A percentile compares a stretch with the other conserved stretches of the same genome.
Conservation (phyloP, 169 alveolate species). For the Plasmodium blacklocki region DNA sequence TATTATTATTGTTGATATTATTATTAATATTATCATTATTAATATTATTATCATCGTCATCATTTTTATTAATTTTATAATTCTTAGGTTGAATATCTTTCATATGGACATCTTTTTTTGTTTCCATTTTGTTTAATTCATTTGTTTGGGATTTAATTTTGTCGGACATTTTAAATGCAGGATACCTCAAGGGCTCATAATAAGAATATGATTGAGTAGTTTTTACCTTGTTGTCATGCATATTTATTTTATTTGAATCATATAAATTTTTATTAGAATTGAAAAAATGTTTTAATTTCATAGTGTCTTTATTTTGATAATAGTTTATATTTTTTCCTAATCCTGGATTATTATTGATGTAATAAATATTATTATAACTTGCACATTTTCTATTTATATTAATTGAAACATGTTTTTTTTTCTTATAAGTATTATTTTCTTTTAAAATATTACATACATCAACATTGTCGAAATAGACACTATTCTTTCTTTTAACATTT, state of each 20-base stretch:
- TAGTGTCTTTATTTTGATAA: not conserved
- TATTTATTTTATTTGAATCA: not conserved
- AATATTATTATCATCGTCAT: too few species aligned
- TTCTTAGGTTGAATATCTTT: too few species aligned
- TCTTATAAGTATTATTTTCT: slow-evolving; percentile 12
- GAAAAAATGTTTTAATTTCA: not conserved
- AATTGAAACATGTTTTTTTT: not conserved
- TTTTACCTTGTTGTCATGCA: not conserved
- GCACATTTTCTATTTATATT: not conserved
- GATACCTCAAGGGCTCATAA: slow-evolving; percentile 59
- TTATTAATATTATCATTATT: too few species aligned
- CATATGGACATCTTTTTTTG: too few species aligned
- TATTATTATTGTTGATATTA: too few species aligned
- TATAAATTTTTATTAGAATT: slow-evolving; percentile 1
- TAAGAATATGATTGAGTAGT: slow-evolving; percentile 1
- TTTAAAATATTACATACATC: slow-evolving; percentile 1
- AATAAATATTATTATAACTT: not conserved
- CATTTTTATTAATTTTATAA: too few species aligned
- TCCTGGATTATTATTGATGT: slow-evolving; percentile 2
- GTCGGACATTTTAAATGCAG: slow-evolving; percentile 52
- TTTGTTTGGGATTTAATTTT: slow-evolving; percentile 2
- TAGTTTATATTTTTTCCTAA: slow-evolving; percentile 2
- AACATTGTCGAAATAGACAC: not conserved
- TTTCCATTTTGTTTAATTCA: not conserved
- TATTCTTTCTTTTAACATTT: slow-evolving; percentile 26